These are phyloP conservation scores for Rhizopogon sp. DNA, from an alignment of 768 basidiomycete species.

Conservation along the genomic window DNA sequence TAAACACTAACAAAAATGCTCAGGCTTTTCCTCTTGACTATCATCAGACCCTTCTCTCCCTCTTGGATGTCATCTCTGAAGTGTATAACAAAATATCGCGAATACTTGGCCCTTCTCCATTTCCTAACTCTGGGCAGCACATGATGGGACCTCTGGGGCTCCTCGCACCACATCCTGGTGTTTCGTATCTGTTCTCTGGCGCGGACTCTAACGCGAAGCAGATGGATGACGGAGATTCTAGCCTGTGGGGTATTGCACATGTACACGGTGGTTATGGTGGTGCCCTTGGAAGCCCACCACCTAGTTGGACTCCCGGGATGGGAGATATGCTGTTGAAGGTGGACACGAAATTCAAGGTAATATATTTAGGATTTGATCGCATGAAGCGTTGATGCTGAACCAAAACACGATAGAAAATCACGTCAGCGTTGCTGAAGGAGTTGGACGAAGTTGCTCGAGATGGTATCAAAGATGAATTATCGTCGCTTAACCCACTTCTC, in stretches of 20 bases:
- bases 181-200: conserved; percentile 64
- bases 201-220: conserved; percentile 34
- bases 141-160: conserved; percentile 73
- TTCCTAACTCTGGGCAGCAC: conserved; percentile 63
- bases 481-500: conserved; percentile 74
- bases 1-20: conserved; percentile 3
- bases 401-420: conserved; percentile 63
- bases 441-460: conserved; percentile 78
- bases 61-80: conserved; percentile 85
- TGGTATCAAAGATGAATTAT: conserved; percentile 77
- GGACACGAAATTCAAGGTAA: conserved; percentile 80
- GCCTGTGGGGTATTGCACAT: conserved; percentile 73
- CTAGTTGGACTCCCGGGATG: conserved; percentile 56
- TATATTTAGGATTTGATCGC: neutral
- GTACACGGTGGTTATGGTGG: conserved; percentile 29
- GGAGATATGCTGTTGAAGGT: conserved; percentile 77
- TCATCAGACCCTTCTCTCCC: conserved; percentile 81
- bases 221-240: conserved; percentile 40
- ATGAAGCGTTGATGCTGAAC: neutral
- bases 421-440: conserved; percentile 73
- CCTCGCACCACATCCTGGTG: conserved; percentile 75
- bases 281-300: conserved; percentile 44
- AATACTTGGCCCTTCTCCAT: conserved; percentile 78
- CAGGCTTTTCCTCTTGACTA: conserved; percentile 91
- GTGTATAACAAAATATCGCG: conserved; percentile 84